Base-by-base conservation (phyloP, 371 early-diverging fungal species). In the Mortierella sp. region DNA sequence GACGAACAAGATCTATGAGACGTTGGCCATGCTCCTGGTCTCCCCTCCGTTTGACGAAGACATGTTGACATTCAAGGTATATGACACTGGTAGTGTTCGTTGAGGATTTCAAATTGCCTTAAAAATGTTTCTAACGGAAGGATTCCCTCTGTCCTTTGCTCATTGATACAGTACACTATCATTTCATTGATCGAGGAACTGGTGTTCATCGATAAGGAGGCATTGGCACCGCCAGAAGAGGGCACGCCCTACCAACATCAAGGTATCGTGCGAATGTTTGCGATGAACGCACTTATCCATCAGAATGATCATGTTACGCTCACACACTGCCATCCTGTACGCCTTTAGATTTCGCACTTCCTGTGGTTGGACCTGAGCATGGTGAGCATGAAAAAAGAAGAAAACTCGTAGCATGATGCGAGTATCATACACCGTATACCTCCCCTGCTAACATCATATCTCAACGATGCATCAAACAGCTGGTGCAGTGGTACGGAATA, bases 181-280 rank as follows among this genome's bases (percentile, higher is more conserved):
- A 79, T 84, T 9, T 68, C 81, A 6, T 56, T 71, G 37, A 56
- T 85, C 37, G 82, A 78, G 19, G 82, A 85, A 41, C 49, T 87
- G 9, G 81, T 62, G 4, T 85, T 82, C 71, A 78, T 84, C 24
- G 89, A 87, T 23, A 84, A 81, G 43, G 80, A 78, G 34, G 75
- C 68, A 26, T 54, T 79, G 19, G 80, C 83, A 39, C 83, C 84
- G n/a, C 73, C 81, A 15, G 62, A 86, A 6, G 86, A 85, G 39
- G 84, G 84, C 14, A 73, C 84, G 1, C 89, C 89, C 0, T 87
- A 87, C 63, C 89, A 88, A 56, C 89, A 88, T 55, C 70, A 62
- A 42, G 84, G 86, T 85, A 79, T n/a, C 19, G 11, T n/a, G 26
- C 24, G 30, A 19, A 3, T 0, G 1, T 7, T 6, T 15, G 49